Evolutionary conservation across 139 green algal species (phyloP).

Genomic region (Tetradesmus lagerheimii): DNA sequence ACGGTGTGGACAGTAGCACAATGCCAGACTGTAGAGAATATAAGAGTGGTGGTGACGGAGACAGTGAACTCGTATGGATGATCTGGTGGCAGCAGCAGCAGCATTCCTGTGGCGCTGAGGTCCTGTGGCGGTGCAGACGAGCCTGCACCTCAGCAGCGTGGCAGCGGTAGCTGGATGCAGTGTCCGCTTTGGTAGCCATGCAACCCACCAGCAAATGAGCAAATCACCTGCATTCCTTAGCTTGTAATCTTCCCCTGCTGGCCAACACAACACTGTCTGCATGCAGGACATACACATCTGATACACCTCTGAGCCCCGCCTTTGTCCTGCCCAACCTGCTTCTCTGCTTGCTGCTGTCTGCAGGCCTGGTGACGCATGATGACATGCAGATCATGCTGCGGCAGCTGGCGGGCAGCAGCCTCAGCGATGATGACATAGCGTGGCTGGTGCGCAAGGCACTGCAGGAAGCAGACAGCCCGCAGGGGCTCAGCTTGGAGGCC

Average conservation of each 20-base stretch:
- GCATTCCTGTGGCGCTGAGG: too few relatives aligned
- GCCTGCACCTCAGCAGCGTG: background rate
- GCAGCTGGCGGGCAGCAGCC: constrained; percentile 81
- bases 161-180: background rate
- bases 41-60: constrained; percentile 79
- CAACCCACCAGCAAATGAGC: too few relatives aligned
- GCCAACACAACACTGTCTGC: background rate
- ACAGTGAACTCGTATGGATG: constrained; percentile 62
- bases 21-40: constrained; percentile 83
- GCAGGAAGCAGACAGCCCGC: constrained; percentile 41
- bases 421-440: constrained; percentile 78
- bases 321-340: background rate
- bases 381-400: constrained; percentile 90
- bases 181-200: background rate
- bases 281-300: too few relatives aligned
- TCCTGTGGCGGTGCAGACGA: too few relatives aligned
- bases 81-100: too few relatives aligned
- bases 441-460: constrained; percentile 62
- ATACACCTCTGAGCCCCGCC: too few relatives aligned
- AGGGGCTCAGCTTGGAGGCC: constrained; percentile 52
- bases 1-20: too few relatives aligned
- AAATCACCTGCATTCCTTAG: background rate
- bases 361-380: constrained; percentile 76
- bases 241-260: background rate
- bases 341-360: background rate